Percentiles rank a stretch among this genome's conserved stretches.
These are phyloP conservation scores for Diaporthe vexans DNA, from an alignment of 2,329 filamentous ascomycete genomes.

Conservation along the genomic window DNA sequence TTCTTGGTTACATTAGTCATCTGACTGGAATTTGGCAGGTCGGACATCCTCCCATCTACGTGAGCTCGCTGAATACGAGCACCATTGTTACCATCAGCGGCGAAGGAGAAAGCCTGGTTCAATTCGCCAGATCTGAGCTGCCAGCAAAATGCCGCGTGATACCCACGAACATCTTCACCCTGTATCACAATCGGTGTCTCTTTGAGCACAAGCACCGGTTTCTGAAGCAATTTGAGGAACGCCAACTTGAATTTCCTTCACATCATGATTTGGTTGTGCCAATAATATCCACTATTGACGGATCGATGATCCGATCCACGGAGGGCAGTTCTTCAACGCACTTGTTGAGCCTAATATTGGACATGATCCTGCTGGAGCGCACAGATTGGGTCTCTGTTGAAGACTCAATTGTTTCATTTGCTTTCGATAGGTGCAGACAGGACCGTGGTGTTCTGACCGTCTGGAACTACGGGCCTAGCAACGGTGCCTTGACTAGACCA, in stretches of 20 bases:
- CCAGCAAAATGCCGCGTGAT: neutral
- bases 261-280: neutral
- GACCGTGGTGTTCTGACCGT: neutral
- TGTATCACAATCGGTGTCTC: neutral
- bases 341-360: neutral
- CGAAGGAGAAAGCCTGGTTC: neutral
- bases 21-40: neutral
- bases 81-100: neutral
- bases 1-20: neutral
- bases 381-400: slow-evolving; percentile 1
- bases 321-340: neutral
- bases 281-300: slow-evolving; percentile 9
- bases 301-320: neutral
- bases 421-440: neutral
- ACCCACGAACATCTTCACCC: slow-evolving; percentile 1
- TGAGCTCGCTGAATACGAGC: neutral
- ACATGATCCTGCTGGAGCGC: neutral
- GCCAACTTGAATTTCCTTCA: neutral
- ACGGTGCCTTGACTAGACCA: neutral
- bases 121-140: neutral
- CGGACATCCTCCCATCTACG: neutral
- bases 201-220: neutral
- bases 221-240: neutral
- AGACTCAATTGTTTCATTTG: neutral
- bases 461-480: slow-evolving; percentile 1